These are phyloP conservation scores for Asterophora lycoperdoides DNA, from an alignment of 768 basidiomycete genomes.

Conservation along the genomic window DNA sequence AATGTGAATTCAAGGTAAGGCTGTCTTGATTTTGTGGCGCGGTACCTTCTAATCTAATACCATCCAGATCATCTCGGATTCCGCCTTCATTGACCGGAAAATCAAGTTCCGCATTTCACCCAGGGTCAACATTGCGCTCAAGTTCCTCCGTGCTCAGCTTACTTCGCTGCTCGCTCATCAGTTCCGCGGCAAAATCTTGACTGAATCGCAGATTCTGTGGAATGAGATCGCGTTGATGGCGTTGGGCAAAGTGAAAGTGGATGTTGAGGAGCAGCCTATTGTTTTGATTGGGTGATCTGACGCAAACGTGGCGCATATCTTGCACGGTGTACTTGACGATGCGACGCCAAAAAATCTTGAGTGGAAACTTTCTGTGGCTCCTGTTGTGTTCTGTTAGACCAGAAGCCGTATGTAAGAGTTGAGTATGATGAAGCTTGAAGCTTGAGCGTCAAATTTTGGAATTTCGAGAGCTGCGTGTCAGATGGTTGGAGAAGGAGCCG, in stretches of 20 bases:
- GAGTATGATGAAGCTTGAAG: too few species aligned
- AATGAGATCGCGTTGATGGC: constrained; percentile 64
- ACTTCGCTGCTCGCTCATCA: constrained; percentile 55
- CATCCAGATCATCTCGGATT: constrained; percentile 63
- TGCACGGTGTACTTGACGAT: too few species aligned
- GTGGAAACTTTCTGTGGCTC: too few species aligned
- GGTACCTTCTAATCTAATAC: background rate
- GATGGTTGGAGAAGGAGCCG: too few species aligned
- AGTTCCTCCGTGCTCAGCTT: constrained; percentile 68
- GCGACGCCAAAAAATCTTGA: too few species aligned
- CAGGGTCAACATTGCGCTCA: constrained; percentile 75
- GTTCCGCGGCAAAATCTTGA: constrained; percentile 59
- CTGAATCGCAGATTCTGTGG: constrained; percentile 62
- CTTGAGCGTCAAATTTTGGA: too few species aligned
- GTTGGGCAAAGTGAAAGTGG: constrained; percentile 49
- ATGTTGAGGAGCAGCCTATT: constrained; percentile 21
- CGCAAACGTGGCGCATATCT: background rate
- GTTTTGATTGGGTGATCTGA: background rate
- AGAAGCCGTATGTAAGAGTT: too few species aligned
- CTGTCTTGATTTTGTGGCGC: background rate
- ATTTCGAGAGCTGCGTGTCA: too few species aligned
- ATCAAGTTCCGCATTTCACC: constrained; percentile 67
- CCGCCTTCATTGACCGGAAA: constrained; percentile 81
- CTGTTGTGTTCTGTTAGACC: too few species aligned
- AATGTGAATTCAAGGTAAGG: constrained; percentile 75